phyloP scores from a whole-genome alignment of 345 rosid species.

The Populus tremula region DNA sequence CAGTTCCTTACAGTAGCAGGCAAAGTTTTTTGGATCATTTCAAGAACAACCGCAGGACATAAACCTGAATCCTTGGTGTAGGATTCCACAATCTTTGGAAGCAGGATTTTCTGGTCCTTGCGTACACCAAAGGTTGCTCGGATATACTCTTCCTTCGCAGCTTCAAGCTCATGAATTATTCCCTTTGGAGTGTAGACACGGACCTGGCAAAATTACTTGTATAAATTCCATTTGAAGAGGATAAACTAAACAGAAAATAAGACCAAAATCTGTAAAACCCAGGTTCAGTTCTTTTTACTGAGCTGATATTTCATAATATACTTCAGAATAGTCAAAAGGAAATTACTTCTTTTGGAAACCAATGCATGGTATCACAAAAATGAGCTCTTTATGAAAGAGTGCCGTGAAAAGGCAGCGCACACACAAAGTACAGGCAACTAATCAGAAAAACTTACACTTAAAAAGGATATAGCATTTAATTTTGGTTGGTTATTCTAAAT shows the following conservation, averaged over 20 bases:
- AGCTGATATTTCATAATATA: neutral
- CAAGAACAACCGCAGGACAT: slow-evolving; percentile 47
- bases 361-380: neutral
- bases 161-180: slow-evolving; percentile 72
- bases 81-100: slow-evolving; percentile 78
- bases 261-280: neutral
- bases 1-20: slow-evolving; percentile 59
- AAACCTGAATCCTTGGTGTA: slow-evolving; percentile 70
- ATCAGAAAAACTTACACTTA: neutral
- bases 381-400: neutral
- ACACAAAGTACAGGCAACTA: neutral
- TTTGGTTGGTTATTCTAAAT: neutral
- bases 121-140: slow-evolving; percentile 65
- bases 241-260: neutral
- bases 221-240: neutral
- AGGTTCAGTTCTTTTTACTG: neutral
- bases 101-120: slow-evolving; percentile 66
- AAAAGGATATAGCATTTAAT: neutral
- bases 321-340: neutral
- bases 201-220: slow-evolving; percentile 44
- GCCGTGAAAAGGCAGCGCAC: neutral
- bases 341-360: neutral
- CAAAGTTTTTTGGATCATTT: slow-evolving; percentile 63
- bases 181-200: slow-evolving; percentile 74
- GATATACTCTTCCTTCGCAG: slow-evolving; percentile 85